Conservation (phyloP, 208 protist genomes). For the Trypanosoma scelopori region DNA sequence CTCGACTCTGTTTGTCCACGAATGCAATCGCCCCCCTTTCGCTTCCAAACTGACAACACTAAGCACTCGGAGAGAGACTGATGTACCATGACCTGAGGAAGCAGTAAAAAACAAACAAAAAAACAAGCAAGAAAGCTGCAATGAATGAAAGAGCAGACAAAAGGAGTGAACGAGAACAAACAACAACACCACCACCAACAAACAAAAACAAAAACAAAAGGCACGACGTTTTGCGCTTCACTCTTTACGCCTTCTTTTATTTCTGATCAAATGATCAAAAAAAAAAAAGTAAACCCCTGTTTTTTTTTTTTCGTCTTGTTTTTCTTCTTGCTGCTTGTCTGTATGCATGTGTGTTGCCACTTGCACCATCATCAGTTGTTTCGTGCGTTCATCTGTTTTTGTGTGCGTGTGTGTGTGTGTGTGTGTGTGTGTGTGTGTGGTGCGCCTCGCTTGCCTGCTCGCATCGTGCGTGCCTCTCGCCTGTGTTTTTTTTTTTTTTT, state of each 20-base stretch:
- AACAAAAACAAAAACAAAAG: not conserved
- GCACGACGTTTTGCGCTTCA: not conserved
- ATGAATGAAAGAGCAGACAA: too few relatives aligned
- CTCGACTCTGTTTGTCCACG: conserved; percentile 8
- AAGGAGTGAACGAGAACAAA: too few relatives aligned
- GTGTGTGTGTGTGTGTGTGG: not conserved
- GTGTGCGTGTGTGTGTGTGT: not conserved
- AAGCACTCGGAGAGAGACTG: not conserved
- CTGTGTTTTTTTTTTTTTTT: not conserved
- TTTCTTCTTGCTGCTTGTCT: conserved; percentile 3
- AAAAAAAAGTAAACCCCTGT: too few relatives aligned
- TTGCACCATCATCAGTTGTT: not conserved
- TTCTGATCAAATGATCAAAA: too few relatives aligned
- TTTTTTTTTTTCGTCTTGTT: conserved; percentile 3
- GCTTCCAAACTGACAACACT: not conserved
- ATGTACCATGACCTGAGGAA: not conserved
- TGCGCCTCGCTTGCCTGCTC: not conserved
- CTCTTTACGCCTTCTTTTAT: not conserved
- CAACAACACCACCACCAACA: too few relatives aligned
- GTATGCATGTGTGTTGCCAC: not conserved
- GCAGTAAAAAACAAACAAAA: not conserved
- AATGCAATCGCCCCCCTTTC: not conserved
- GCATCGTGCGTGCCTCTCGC: not conserved
- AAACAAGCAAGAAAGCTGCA: too few relatives aligned
- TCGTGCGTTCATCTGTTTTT: not conserved